Evolutionary conservation across 208 protist genomes (phyloP).

Genomic region (Leptomonas pyrrhocoris): DNA sequence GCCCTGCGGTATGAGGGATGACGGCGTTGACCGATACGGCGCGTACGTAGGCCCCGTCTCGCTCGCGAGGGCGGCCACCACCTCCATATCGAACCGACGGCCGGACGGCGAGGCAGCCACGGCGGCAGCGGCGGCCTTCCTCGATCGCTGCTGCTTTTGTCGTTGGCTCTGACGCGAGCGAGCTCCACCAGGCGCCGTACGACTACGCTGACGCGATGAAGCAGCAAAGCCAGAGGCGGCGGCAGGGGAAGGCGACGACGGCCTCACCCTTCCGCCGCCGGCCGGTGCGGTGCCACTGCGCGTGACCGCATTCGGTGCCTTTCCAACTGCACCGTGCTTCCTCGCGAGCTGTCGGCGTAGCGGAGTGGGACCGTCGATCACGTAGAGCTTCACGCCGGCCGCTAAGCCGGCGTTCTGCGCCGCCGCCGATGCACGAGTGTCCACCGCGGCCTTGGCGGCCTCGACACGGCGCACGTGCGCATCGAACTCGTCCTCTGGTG

Average conservation of each 20-base stretch:
- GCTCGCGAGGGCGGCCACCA: constrained; percentile 21
- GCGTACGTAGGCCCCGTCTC: background rate
- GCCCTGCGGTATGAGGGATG: background rate
- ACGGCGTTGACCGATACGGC: background rate
- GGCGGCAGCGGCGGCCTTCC: background rate
- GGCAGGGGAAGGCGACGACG: background rate
- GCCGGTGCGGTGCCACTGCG: background rate
- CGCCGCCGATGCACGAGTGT: constrained; percentile 8
- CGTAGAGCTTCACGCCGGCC: constrained; percentile 21
- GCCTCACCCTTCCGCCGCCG: background rate
- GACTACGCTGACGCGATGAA: background rate
- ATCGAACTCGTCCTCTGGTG: constrained; percentile 24
- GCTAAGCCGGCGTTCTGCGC: constrained; percentile 15
- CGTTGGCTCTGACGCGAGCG: background rate
- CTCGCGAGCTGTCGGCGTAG: no score
- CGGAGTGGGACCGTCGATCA: no score
- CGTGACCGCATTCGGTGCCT: no score
- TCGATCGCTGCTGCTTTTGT: background rate
- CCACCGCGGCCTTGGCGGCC: constrained; percentile 6
- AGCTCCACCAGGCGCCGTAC: background rate
- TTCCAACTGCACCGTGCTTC: no score
- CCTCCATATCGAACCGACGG: constrained; percentile 21
- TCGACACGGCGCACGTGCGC: constrained; percentile 1
- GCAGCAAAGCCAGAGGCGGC: background rate
- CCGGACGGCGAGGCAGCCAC: background rate